phyloP scores from a whole-genome alignment of 2,329 filamentous ascomycete genomes.

The Dichotomopilus funicola region DNA sequence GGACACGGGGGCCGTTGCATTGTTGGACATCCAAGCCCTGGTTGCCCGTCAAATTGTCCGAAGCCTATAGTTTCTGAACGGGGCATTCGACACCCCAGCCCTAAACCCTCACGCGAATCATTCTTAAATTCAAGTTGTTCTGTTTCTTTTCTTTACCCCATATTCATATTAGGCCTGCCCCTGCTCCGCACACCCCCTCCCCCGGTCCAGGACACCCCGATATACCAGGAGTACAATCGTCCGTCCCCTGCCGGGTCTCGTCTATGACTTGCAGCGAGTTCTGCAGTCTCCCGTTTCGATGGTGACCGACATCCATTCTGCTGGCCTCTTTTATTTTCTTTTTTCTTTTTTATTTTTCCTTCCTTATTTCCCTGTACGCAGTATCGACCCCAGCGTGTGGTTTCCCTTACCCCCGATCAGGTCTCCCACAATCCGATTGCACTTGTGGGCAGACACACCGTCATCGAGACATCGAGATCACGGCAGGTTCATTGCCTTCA shows the following conservation, averaged over 20 bases:
- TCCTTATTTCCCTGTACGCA: conserved; percentile 10
- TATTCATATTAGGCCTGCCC: conserved; percentile 15
- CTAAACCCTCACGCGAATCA: conserved; percentile 18
- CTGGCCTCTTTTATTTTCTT: neutral
- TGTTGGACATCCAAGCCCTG: conserved; percentile 10
- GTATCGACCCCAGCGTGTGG: conserved; percentile 2
- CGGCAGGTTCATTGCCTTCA: conserved; percentile 14
- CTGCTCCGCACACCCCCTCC: neutral
- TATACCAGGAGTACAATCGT: neutral
- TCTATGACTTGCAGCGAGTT: conserved; percentile 16
- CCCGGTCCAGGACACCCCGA: neutral
- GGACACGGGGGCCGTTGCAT: conserved; percentile 11
- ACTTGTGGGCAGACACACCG: conserved; percentile 15
- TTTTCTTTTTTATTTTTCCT: conserved; percentile 15
- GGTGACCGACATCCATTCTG: neutral
- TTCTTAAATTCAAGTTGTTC: conserved; percentile 7
- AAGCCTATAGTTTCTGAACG: conserved; percentile 1
- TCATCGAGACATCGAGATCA: conserved; percentile 13
- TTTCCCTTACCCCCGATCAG: conserved; percentile 16
- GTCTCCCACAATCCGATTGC: conserved; percentile 17
- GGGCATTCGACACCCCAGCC: conserved; percentile 15
- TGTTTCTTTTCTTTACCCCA: conserved; percentile 20
- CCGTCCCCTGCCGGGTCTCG: conserved; percentile 10
- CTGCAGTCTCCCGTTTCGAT: conserved; percentile 20
- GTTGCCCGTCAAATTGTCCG: neutral